Percentiles rank a stretch among this genome's conserved stretches.
phyloP scores from a whole-genome alignment of 441 rosid species.

The Erodium moschatum region DNA sequence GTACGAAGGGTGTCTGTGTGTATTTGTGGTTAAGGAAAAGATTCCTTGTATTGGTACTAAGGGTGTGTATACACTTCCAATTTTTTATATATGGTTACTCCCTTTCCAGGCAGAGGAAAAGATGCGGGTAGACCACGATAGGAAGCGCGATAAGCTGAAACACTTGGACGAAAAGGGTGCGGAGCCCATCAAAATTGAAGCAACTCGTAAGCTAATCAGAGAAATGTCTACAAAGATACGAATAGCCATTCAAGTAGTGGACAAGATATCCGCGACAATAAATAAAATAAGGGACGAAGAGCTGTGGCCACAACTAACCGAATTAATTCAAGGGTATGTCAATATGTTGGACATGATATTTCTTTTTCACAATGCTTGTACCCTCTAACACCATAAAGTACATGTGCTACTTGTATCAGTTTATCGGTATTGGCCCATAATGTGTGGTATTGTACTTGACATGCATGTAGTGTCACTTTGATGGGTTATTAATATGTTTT shows the following conservation, averaged over 20 bases:
- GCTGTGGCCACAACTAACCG: conserved; percentile 78
- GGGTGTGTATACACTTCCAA: conserved; percentile 1
- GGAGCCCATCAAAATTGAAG: conserved; percentile 53
- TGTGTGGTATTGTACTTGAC: too few species aligned
- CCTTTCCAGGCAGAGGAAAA: conserved; percentile 69
- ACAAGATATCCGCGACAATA: conserved; percentile 68
- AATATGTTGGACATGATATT: neutral
- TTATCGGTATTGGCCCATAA: too few species aligned
- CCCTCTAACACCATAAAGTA: neutral
- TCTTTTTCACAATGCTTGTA: neutral
- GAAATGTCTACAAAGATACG: conserved; percentile 64
- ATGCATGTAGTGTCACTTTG: too few species aligned
- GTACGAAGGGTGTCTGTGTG: too few species aligned
- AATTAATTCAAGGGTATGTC: conserved; percentile 75
- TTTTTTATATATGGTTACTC: conserved; percentile 5
- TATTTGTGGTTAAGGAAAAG: too few species aligned
- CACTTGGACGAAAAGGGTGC: conserved; percentile 72
- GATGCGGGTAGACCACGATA: conserved; percentile 67
- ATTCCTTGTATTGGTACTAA: too few species aligned
- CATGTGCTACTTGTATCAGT: too few species aligned
- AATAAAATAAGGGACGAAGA: conserved; percentile 92
- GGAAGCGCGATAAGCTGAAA: conserved; percentile 56
- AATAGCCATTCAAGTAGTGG: conserved; percentile 79
- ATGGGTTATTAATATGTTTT: too few species aligned
- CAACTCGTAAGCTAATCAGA: conserved; percentile 44